Percentiles rank a stretch among this genome's conserved stretches.
These are phyloP conservation scores for Candida tetrigidarum DNA, from an alignment of 1,139 yeast genomes.

Conservation along the genomic window DNA sequence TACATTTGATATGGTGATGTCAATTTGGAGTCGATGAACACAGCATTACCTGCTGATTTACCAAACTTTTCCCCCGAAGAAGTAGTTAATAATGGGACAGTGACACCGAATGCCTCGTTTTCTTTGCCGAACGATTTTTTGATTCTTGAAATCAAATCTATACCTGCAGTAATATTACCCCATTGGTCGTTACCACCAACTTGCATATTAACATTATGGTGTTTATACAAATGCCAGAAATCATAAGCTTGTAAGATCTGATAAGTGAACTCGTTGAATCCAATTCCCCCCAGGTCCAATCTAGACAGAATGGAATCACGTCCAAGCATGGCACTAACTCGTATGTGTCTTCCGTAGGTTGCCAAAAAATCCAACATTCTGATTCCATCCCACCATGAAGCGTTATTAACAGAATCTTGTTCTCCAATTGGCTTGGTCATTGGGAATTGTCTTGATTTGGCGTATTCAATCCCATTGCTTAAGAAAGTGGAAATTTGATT, in stretches of 20 bases:
- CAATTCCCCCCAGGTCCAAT: slow-evolving; percentile 75
- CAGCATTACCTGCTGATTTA: slow-evolving; percentile 96
- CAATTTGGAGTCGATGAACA: slow-evolving; percentile 73
- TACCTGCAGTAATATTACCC: slow-evolving; percentile 98
- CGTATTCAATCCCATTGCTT: slow-evolving; percentile 62
- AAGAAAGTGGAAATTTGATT: slow-evolving; percentile 67
- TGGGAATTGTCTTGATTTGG: slow-evolving; percentile 57
- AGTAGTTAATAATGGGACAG: slow-evolving; percentile 90
- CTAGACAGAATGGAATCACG: slow-evolving; percentile 87
- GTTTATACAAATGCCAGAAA: slow-evolving; percentile 77
- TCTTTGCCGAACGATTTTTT: slow-evolving; percentile 24
- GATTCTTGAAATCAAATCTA: slow-evolving; percentile 79
- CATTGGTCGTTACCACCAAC: slow-evolving; percentile 98
- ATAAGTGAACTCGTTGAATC: slow-evolving; percentile 92
- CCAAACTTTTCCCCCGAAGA: slow-evolving; percentile 95
- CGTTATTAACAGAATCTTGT: slow-evolving; percentile 54
- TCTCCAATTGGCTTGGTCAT: slow-evolving; percentile 18
- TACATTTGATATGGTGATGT: slow-evolving; percentile 84
- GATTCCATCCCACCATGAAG: slow-evolving; percentile 84
- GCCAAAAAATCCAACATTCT: slow-evolving; percentile 78
- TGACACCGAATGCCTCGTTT: slow-evolving; percentile 65
- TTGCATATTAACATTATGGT: slow-evolving; percentile 68
- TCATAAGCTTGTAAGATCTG: slow-evolving; percentile 95
- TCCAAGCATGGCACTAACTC: slow-evolving; percentile 86
- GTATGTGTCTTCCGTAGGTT: slow-evolving; percentile 74